Evolutionary conservation across 805 yeast species (phyloP), one percentile per base, ranked within the genome.

Genomic region (Starmera amethionina): DNA sequence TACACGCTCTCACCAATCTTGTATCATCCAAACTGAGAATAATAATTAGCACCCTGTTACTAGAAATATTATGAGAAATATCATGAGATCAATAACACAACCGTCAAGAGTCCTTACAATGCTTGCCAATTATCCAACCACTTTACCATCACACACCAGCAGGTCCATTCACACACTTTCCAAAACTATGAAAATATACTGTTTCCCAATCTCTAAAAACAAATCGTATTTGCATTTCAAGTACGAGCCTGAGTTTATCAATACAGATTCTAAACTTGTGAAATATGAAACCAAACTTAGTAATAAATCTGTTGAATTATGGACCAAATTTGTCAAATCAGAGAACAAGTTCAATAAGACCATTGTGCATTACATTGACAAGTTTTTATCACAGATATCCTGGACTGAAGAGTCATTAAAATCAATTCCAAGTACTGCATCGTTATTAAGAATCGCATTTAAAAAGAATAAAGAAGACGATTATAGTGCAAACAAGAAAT

Each of bases 391-490:
- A 39, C 67, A 75, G 18, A 75, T 84, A 7, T 86, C 90, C 3
- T 89, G 90, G 75, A 78, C 80, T 47, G 97, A 89, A 54, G 73
- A 75, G 51, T 74, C 87, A 36, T 64, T 89, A 43, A 68, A 77
- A 44, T 73, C 90, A 3, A 73, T 90, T 19, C 97, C 97, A 1
- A 77, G 88, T 3, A 71, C 74, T 42, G 60, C 64, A 31, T 65
- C 79, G 30, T 70, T 84, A 59, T 60, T 77, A 30, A 52, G 52
- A 46, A 55, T 51, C 34, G 45, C 51, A 0, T 58, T 70, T 40
- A 64, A 62, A 40, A 55, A 56, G 34, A 62, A 57, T 33, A 32
- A 44, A 39, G 29, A 47, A 42, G 32, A 45, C 43, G 39, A 50
- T 41, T 36, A 42, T 40, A 18, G 46, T 39, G 37, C 35, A 32